Evolutionary conservation across 805 yeast species (phyloP), one percentile per base, ranked within the genome.

Genomic region (Starmera quercuum): DNA sequence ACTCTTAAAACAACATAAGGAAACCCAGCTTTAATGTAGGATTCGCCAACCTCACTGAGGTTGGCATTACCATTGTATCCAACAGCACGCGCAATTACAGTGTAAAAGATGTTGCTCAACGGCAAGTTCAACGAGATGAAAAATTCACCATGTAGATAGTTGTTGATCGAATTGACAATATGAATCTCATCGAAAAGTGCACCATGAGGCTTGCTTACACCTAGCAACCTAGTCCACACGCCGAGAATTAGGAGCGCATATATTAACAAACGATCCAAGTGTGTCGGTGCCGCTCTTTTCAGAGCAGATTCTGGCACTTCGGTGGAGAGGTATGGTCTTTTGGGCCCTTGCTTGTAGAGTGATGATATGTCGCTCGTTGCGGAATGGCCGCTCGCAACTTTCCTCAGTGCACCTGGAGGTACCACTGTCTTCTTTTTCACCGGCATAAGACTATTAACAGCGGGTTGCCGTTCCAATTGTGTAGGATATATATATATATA

Each of bases 111-210:
- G 44, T 78, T 76, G 25, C 71, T 78, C 33, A 82, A 58, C 5
- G 90, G 88, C 9, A 90, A 88, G 42, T 80, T 81, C 19, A 78
- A 78, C 46, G 79, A 87, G 45, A 80, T 62, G 55, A 78, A 80
- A 52, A 74, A 79, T 26, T 68, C 63, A 17, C 84, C 83, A 33
- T 61, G 61, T 42, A 66, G 65, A 54, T 76, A 75, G 24, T 64
- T 59, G 28, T 53, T 45, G 7, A 64, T 61, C 42, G 53, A 63
- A 1, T 58, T 56, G 6, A 66, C 64, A 26, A 63, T 54, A 39
- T 66, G 70, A 1, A 57, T 56, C 40, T 73, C 78, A 43, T 68
- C 75, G 41, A 67, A 67, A n/a, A 68, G 64, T 15, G 69, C 67
- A n/a, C 52, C 47, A 8, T 46, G 36, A 1, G 74, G 74, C 4